Evolutionary conservation across 2,329 filamentous ascomycete genomes (phyloP).

Genomic region (Chaetomiaceae sp.): DNA sequence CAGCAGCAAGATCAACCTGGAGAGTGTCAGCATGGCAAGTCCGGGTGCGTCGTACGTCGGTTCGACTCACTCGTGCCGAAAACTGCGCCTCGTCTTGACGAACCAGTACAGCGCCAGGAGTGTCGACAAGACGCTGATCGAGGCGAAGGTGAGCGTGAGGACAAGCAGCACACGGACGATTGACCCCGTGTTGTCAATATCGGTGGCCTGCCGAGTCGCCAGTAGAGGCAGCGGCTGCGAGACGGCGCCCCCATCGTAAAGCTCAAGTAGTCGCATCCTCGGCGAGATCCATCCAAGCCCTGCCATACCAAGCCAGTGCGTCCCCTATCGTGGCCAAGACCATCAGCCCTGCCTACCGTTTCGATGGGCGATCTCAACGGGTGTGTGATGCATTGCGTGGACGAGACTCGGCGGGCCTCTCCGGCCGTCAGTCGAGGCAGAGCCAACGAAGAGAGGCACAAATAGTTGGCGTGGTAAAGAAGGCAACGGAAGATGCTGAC

Average conservation of each 20-base stretch:
- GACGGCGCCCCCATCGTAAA: not conserved
- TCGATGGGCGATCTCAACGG: constrained; percentile 2
- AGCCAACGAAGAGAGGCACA: too few relatives aligned
- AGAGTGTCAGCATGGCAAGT: constrained; percentile 19
- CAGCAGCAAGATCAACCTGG: constrained; percentile 66
- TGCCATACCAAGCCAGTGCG: not conserved
- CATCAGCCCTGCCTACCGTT: constrained; percentile 13
- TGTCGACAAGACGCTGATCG: constrained; percentile 51
- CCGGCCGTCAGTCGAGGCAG: too few relatives aligned
- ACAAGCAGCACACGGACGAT: constrained; percentile 11
- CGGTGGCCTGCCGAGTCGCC: not conserved
- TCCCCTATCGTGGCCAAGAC: constrained; percentile 5
- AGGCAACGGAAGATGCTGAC: too few relatives aligned
- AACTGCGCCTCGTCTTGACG: constrained; percentile 63
- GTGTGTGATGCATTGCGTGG: too few relatives aligned
- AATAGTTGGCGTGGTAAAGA: too few relatives aligned
- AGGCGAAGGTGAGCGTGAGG: constrained; percentile 38
- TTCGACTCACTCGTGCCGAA: constrained; percentile 62
- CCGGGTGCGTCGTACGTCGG: not conserved
- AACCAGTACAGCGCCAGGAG: constrained; percentile 64
- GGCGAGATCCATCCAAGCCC: not conserved
- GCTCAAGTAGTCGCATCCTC: not conserved
- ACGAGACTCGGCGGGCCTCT: too few relatives aligned
- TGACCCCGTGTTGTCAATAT: not conserved
- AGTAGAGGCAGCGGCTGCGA: not conserved